Evolutionary conservation across 108 stramenopile genomes (phyloP), one percentile per base, ranked within the genome.

Genomic region (Schizochytrium sp.): DNA sequence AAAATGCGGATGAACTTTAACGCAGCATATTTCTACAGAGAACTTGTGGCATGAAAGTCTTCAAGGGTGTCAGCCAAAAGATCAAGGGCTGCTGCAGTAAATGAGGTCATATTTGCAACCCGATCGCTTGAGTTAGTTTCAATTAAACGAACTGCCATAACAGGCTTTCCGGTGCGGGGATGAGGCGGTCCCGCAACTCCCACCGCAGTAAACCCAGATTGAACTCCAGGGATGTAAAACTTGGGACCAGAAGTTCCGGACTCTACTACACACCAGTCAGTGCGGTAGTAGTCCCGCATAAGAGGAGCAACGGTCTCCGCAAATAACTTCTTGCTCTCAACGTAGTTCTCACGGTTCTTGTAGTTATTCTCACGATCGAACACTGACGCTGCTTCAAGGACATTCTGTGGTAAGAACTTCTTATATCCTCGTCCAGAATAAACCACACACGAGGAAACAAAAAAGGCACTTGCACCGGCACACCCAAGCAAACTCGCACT

Each of bases 361-460:
- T 83, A 83, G 47, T 83, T 83, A 53, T 55, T 10, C 47, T 49
- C 76, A 2, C 76, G 76, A 28, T 83, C 76, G 40, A 49, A 55
- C 50, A 83, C 76, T 10, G 50, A 10, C 47, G 76, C 47, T 5
- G 76, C 76, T 10, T 83, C 76, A n/a, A 83, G 47, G 28, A 40
- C 76, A n/a, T 49, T 49, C 45, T 46, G 76, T 53, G 76, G 76
- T n/a, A 83, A 28, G 3, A 83, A 83, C 50, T 28, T 83, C 76
- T 83, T 83, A 44, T 69, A 69, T 15, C 64, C 64, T 8, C 64
- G 64, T 10, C 76, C 76, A 1, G 50, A 49, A 53, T 83, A 83
- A 47, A 83, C 76, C 1, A 83, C 76, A 38, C 50, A 55, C 28
- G 76, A 83, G 7, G 50, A 55, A 10, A 83, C 40, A 53, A 83